Conservation (phyloP, 306 rosid species). For the Vigna unguiculata region DNA sequence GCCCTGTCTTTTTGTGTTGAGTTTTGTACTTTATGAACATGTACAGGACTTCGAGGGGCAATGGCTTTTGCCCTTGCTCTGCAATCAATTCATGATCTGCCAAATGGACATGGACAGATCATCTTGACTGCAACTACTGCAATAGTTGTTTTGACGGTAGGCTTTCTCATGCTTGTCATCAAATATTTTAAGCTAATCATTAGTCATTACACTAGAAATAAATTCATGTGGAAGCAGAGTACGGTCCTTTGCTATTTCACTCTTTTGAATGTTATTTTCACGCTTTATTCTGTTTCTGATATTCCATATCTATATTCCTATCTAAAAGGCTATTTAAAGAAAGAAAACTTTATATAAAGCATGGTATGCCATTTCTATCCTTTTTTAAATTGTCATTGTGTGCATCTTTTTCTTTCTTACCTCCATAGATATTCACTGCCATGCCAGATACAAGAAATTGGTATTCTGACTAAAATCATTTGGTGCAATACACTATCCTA, state of each 20-base stretch:
- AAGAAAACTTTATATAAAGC: not conserved
- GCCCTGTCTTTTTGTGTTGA: not conserved
- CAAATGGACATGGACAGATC: conserved; percentile 88
- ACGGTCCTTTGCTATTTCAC: conserved; percentile 13
- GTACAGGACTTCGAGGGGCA: conserved; percentile 86
- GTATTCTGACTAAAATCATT: conserved; percentile 22
- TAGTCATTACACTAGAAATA: not conserved
- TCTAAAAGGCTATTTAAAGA: not conserved
- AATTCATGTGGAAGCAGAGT: conserved; percentile 2
- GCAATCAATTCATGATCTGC: conserved; percentile 86
- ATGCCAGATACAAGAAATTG: not conserved
- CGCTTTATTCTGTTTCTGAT: not conserved
- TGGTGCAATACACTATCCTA: not conserved
- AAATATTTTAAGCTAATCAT: conserved; percentile 21
- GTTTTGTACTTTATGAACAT: conserved; percentile 24
- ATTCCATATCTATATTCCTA: not conserved
- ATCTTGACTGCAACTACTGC: conserved; percentile 87
- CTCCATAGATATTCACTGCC: not conserved
- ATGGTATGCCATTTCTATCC: not conserved
- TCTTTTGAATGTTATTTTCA: conserved; percentile 1
- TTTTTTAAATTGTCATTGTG: conserved; percentile 1
- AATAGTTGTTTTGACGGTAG: conserved; percentile 79
- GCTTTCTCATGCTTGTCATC: conserved; percentile 36
- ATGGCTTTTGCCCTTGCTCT: conserved; percentile 92
- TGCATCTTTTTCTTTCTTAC: not conserved